phyloP scores from a whole-genome alignment of 148 eudicot species.

The Amaranthus palmeri region DNA sequence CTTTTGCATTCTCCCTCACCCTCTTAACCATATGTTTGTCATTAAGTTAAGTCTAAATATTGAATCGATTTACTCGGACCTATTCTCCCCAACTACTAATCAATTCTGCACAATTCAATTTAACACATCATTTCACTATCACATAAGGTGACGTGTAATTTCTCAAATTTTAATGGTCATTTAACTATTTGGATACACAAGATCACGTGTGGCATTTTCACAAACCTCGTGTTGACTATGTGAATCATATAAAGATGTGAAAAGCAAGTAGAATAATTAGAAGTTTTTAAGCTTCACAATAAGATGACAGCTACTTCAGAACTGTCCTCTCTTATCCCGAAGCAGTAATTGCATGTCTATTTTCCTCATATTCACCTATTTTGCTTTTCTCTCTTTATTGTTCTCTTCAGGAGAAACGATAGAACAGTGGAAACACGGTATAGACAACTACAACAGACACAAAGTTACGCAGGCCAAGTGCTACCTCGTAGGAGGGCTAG shows the following conservation, averaged over 20 bases:
- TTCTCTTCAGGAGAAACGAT: conserved; percentile 38
- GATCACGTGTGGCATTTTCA: too few relatives aligned
- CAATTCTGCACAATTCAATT: too few relatives aligned
- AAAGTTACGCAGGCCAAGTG: conserved; percentile 32
- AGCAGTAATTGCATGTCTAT: not conserved
- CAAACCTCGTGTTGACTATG: too few relatives aligned
- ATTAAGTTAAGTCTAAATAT: not conserved
- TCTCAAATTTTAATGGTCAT: too few relatives aligned
- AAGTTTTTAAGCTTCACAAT: not conserved
- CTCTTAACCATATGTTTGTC: not conserved
- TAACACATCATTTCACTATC: too few relatives aligned
- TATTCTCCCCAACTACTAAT: not conserved
- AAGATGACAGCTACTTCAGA: not conserved
- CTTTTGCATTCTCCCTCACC: not conserved
- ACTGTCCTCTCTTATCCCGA: not conserved
- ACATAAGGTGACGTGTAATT: too few relatives aligned
- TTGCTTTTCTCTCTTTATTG: not conserved
- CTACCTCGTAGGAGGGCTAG: conserved; percentile 51
- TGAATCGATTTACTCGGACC: not conserved
- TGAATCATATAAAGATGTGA: too few relatives aligned
- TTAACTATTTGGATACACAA: too few relatives aligned
- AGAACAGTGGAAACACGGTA: conserved; percentile 29
- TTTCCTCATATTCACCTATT: not conserved
- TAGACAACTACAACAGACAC: conserved; percentile 41
- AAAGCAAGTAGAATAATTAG: too few relatives aligned